Evolutionary conservation across 306 rosid species (phyloP), one percentile per base, ranked within the genome.

Genomic region (Castanea sativa): DNA sequence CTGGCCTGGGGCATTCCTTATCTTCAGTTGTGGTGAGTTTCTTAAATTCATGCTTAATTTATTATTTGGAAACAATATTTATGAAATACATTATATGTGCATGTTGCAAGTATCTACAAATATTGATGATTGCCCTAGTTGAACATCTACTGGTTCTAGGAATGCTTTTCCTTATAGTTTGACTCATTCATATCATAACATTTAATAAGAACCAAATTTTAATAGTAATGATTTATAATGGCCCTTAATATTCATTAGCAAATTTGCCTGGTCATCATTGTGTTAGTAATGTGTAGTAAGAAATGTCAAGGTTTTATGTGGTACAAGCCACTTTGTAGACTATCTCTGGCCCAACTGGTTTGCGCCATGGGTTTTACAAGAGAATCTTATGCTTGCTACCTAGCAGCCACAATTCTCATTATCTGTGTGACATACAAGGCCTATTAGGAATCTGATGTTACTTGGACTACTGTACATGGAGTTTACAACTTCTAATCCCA

Each of bases 1-100:
- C 98, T 64, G 96, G 94, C 85, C 87, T 93, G 63, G 99, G 99
- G 60, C 99, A 96, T 88, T 96, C 99, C 80, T 74, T 96, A 81
- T 96, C 96, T 72, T 93, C 99, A 71, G 97, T 96, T 84, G 87
- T 61, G 96, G 99, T 96, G 74, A 93, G 98, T 86, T 63, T 69
- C 74, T 70, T 69, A 18, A 56, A 64, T 25, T 49, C 59, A 11
- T 16, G 38, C 55, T 59, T 43, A 60, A 58, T 61, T 53, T 73
- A 16, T 64, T 7, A 64, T 2, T 32, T 67, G 45, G 72, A 23
- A 15, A 45, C 14, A 30, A 32, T 67, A 33, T 10, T 67, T 67
- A 10, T 67, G 52, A 33, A n/a, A 67, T 63, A 4, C 3, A 4
- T 8, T 67, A 30, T 33, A 64, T 33, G 2, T 1, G 0, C 2